Conservation (phyloP, 495 filamentous ascomycete genomes). For the Neurospora intermedia region DNA sequence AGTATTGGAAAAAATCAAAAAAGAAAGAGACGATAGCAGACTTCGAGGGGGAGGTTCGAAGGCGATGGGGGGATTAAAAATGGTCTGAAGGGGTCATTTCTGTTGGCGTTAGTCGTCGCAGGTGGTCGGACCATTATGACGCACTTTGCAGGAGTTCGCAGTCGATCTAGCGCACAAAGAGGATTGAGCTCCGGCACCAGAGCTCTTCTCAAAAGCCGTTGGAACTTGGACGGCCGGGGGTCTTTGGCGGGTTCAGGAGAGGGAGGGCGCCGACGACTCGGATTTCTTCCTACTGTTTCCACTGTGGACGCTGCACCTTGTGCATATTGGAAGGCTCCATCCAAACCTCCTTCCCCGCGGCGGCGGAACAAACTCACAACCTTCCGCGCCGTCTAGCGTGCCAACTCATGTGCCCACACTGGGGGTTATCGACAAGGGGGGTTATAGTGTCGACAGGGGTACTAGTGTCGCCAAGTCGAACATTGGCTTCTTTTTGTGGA, state of each 20-base stretch:
- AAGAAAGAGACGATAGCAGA: not conserved
- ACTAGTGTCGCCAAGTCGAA: not conserved
- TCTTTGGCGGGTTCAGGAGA: too few relatives aligned
- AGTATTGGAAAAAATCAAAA: too few relatives aligned
- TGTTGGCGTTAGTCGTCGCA: not conserved
- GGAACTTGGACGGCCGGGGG: too few relatives aligned
- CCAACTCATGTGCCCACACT: not conserved
- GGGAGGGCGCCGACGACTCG: not conserved
- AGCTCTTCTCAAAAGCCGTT: not conserved
- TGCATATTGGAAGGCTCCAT: not conserved
- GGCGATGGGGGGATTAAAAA: not conserved
- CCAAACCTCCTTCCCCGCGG: not conserved
- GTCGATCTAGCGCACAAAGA: not conserved
- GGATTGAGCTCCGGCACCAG: not conserved
- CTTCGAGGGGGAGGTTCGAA: not conserved
- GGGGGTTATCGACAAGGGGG: not conserved
- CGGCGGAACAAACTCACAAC: not conserved
- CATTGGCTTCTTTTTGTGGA: not conserved
- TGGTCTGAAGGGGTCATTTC: not conserved
- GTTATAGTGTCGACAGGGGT: not conserved
- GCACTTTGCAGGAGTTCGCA: not conserved
- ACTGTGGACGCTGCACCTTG: not conserved
- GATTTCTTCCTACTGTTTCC: not conserved
- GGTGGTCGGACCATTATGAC: not conserved
- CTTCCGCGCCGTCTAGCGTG: not conserved